Conservation (phyloP, 2,329 filamentous ascomycete genomes). For the Alternaria panax region DNA sequence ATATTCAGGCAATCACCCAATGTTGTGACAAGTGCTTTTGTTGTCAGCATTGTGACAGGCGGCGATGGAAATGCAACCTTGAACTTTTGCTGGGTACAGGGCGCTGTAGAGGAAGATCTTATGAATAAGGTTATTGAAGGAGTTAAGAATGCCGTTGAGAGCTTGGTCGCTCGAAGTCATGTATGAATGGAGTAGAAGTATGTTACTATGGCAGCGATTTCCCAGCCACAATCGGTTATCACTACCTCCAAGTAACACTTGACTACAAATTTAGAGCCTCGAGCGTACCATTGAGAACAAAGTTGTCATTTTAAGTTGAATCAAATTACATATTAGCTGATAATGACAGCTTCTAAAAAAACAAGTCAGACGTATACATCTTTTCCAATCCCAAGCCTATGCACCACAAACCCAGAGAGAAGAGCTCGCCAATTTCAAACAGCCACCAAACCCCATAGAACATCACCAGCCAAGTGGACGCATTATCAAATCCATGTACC, state of each 20-base stretch:
- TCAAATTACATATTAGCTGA: too few relatives aligned
- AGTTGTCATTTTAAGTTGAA: too few relatives aligned
- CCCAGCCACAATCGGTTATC: too few relatives aligned
- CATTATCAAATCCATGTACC: not conserved
- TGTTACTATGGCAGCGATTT: too few relatives aligned
- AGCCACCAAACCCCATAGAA: not conserved
- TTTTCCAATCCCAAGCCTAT: not conserved
- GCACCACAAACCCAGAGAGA: not conserved
- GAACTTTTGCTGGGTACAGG: constrained; percentile 53
- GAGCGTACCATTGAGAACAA: too few relatives aligned
- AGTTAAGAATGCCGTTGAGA: constrained; percentile 10
- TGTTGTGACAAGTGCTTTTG: constrained; percentile 49
- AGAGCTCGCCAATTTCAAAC: not conserved
- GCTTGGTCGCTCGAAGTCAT: not conserved
- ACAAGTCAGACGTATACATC: not conserved
- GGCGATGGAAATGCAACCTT: constrained; percentile 54
- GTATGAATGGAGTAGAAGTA: not conserved
- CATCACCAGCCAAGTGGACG: not conserved
- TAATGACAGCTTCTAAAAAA: not conserved
- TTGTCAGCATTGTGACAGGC: constrained; percentile 53
- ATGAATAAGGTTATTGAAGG: constrained; percentile 30
- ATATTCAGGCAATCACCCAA: constrained; percentile 56
- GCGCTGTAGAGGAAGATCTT: constrained; percentile 40
- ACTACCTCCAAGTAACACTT: too few relatives aligned
- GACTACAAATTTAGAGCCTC: too few relatives aligned